Percentiles rank a stretch among this genome's conserved stretches.
These are phyloP conservation scores for Liquidambar formosana DNA, from an alignment of 164 flowering plant genomes.

Conservation along the genomic window DNA sequence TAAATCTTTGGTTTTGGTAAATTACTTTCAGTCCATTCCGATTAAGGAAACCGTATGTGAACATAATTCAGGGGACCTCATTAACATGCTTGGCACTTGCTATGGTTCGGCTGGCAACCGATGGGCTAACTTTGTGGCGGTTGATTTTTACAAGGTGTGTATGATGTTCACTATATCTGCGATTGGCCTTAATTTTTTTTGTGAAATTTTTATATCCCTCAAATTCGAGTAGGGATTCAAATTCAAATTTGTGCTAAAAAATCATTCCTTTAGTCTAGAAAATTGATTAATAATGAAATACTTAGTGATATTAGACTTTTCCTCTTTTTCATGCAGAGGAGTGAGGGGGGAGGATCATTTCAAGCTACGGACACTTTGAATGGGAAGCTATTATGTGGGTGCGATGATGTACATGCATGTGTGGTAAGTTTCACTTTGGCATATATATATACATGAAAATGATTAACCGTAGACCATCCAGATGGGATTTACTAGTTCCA, in stretches of 20 bases:
- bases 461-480: no score
- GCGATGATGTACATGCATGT: slow-evolving; percentile 73
- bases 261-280: no score
- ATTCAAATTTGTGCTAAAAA: no score
- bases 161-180: no score
- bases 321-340: slow-evolving; percentile 46
- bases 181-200: no score
- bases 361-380: slow-evolving; percentile 73
- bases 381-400: slow-evolving; percentile 72
- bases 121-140: slow-evolving; percentile 90
- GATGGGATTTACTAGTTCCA: no score
- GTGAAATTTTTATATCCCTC: no score
- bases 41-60: slow-evolving; percentile 37
- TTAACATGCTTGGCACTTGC: slow-evolving; percentile 69
- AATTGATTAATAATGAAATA: no score
- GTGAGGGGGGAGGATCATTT: slow-evolving; percentile 89
- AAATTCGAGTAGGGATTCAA: no score
- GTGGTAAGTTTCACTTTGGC: slow-evolving; percentile 41
- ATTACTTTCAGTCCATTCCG: slow-evolving; percentile 58
- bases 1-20: slow-evolving; percentile 71
- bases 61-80: slow-evolving; percentile 59
- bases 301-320: background rate
- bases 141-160: slow-evolving; percentile 91
- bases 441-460: no score
- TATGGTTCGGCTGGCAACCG: slow-evolving; percentile 59